These are phyloP conservation scores for Venturiaceae sp. DNA, from an alignment of 2,329 filamentous ascomycete species.

Conservation along the genomic window DNA sequence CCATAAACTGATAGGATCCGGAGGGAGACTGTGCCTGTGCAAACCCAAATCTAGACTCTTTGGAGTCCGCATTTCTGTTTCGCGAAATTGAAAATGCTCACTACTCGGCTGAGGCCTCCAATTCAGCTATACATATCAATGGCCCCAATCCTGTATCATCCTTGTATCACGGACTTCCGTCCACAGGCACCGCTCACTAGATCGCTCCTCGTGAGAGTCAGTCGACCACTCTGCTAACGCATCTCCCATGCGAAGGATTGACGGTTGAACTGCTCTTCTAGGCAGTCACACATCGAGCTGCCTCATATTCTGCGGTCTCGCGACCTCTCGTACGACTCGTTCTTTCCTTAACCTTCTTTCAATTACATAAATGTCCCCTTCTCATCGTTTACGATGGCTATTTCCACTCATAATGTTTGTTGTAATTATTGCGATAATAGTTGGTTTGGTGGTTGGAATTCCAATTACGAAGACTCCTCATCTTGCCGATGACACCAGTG, in stretches of 20 bases:
- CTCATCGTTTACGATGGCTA: neutral
- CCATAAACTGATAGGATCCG: too few species aligned
- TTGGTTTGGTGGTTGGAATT: neutral
- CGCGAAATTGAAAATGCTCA: too few species aligned
- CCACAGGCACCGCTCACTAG: neutral
- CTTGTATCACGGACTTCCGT: neutral
- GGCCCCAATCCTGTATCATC: neutral
- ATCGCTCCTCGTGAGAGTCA: neutral
- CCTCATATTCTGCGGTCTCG: neutral
- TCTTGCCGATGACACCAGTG: neutral
- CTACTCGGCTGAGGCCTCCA: too few species aligned
- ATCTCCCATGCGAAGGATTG: neutral
- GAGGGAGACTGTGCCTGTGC: too few species aligned
- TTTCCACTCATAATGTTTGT: neutral
- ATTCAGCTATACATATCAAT: too few species aligned
- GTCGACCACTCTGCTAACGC: neutral
- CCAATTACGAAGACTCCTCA: neutral
- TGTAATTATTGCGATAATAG: neutral
- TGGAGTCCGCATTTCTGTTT: too few species aligned
- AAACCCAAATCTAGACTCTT: too few species aligned
- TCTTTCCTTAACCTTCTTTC: neutral
- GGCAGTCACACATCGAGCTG: neutral
- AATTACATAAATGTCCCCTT: neutral
- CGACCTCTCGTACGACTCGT: neutral
- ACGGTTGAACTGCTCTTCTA: neutral